Base-by-base conservation (phyloP, 139 green algal genomes). In the Gonium pectorale region DNA sequence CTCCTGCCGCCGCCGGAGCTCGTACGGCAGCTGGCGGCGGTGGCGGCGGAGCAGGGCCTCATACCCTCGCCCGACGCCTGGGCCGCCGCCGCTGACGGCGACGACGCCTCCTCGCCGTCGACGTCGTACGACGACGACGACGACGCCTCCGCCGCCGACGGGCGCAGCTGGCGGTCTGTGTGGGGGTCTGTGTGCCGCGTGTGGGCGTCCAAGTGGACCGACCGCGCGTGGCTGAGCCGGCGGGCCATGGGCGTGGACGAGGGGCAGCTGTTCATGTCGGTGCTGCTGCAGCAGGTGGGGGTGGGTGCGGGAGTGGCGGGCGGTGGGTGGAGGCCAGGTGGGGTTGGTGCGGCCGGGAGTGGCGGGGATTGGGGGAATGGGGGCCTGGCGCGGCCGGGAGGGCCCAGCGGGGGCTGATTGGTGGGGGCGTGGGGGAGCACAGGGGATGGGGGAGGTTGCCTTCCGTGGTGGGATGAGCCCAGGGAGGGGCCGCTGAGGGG, bases 121-220 rank as follows among this genome's bases (percentile, higher is more conserved):
- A 13, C 44, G 43, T 5, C 68, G 54, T 35, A 54, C 24, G 71
- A 44, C 33, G 75, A 72, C 9, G 75, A 64, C 11, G 75, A 41
- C 40, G 74, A 27, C 33, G 27, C 3, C 24, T 13, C n/a, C 13
- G 33, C 33, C 52, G 81, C 33, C 44, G 44, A 15, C 40, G 82
- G n/a, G n/a, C n/a, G n/a, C 60, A 5, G 41, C 2, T 89, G 92
- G 92, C 27, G 71, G 6, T 62, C 62, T 0, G 88, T 90, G 24
- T 98, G 95, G 95, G n/a, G 37, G 0, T 94, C 94, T 19, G 93
- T 98, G 68, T 93, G 90, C 73, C 59, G 86, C 67, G 93, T 99
- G 56, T 99, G 96, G 96, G 95, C 95, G 2, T 92, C 73, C 77
- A 97, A 97, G 86, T 97, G 95, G 95, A 96, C 88, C 37, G 93